Evolutionary conservation across 78 protist genomes (phyloP).

Genomic region (Creolimax fragrantissima): DNA sequence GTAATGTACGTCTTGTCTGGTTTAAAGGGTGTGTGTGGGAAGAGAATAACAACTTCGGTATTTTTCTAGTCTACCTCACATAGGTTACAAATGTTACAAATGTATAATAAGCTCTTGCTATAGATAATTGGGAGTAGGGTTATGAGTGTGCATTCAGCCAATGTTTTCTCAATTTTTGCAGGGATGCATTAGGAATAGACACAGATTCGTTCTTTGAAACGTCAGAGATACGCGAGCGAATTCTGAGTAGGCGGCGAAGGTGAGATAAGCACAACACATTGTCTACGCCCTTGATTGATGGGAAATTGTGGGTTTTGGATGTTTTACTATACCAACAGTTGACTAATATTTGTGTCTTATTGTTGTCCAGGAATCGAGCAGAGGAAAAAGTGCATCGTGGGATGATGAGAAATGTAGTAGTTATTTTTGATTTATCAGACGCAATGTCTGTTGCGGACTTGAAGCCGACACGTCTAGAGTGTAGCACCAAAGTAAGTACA

Average conservation of each 20-base stretch:
- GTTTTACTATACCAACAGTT: not conserved
- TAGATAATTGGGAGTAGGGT: too few species aligned
- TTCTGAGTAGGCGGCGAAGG: not conserved
- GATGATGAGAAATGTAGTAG: constrained; percentile 58
- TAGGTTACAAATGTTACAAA: too few species aligned
- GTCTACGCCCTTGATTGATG: too few species aligned
- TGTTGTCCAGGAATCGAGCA: not conserved
- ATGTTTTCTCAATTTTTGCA: too few species aligned
- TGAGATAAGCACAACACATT: too few species aligned
- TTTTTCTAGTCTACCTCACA: too few species aligned
- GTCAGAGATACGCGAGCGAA: not conserved
- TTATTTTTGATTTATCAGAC: constrained; percentile 48
- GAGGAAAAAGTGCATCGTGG: constrained; percentile 46
- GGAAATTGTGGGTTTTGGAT: too few species aligned
- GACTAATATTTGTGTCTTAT: not conserved
- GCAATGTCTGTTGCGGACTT: constrained; percentile 36
- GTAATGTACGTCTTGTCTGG: too few species aligned
- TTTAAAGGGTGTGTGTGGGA: too few species aligned
- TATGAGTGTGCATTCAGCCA: too few species aligned
- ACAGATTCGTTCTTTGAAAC: not conserved
- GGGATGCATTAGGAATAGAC: not conserved
- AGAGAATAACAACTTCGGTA: too few species aligned
- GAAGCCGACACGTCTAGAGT: constrained; percentile 46
- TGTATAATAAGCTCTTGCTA: too few species aligned
- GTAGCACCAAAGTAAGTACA: not conserved